Conservation (phyloP, 768 basidiomycete genomes). For the Suillus lakei region DNA sequence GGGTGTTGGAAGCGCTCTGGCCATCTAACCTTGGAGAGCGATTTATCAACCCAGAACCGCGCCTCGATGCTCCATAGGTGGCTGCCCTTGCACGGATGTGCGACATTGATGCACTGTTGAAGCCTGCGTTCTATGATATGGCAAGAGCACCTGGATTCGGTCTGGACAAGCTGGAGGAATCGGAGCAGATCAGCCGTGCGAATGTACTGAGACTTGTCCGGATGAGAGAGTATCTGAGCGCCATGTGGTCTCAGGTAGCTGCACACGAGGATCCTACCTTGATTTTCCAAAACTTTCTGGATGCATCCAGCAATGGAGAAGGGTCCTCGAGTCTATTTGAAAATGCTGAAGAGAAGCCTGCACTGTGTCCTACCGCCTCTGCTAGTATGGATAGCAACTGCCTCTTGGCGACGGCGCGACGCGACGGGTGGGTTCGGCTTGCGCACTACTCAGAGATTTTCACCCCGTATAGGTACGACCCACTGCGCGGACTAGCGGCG, state of each 20-base stretch:
- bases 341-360: not conserved
- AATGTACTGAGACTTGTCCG: slow-evolving; percentile 14
- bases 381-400: not conserved
- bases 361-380: not conserved
- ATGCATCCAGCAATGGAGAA: not conserved
- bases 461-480: slow-evolving; percentile 35
- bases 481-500: slow-evolving; percentile 37
- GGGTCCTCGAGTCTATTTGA: not conserved
- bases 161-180: not conserved
- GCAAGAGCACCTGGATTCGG: slow-evolving; percentile 28
- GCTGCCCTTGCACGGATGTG: slow-evolving; percentile 36
- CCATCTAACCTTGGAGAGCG: slow-evolving; percentile 25
- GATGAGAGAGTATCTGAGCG: slow-evolving; percentile 25
- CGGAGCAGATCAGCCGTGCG: not conserved
- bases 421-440: slow-evolving; percentile 9
- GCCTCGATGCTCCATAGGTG: slow-evolving; percentile 33
- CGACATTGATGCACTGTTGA: slow-evolving; percentile 32
- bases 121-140: slow-evolving; percentile 46
- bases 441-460: slow-evolving; percentile 28
- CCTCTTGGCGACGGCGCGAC: not conserved
- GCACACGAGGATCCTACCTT: slow-evolving; percentile 2
- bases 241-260: slow-evolving; percentile 22
- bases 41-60: not conserved
- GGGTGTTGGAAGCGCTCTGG: slow-evolving; percentile 36
- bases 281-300: not conserved